A percentile compares a stretch with the other conserved stretches of the same genome.
Conservation (phyloP, 139 green algal species). For the Spirogloea muscicola region DNA sequence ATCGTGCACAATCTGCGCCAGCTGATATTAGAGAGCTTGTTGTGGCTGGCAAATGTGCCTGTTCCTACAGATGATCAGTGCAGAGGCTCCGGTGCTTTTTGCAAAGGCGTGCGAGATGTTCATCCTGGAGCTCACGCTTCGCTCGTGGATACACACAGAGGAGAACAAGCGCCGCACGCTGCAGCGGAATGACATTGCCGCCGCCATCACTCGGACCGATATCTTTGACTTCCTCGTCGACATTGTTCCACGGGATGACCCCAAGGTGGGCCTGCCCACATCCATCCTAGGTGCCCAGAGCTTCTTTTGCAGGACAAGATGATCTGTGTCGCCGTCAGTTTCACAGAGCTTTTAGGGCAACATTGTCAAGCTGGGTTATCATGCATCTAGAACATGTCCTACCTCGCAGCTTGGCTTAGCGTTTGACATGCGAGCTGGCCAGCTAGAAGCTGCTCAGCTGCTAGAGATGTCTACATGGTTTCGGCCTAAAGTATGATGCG, state of each 20-base stretch:
- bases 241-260: slow-evolving; percentile 72
- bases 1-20: background rate
- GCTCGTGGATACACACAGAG: slow-evolving; percentile 89
- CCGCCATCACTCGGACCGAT: slow-evolving; percentile 87
- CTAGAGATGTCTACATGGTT: too few relatives aligned
- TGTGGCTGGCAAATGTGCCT: background rate
- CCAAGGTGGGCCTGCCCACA: too few relatives aligned
- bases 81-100: slow-evolving; percentile 96
- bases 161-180: slow-evolving; percentile 95
- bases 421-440: too few relatives aligned
- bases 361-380: too few relatives aligned
- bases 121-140: slow-evolving; percentile 85
- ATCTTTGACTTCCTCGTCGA: slow-evolving; percentile 97
- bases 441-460: too few relatives aligned
- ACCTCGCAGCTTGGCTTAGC: too few relatives aligned
- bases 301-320: too few relatives aligned
- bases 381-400: too few relatives aligned
- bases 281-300: too few relatives aligned
- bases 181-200: slow-evolving; percentile 90
- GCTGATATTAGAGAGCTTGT: slow-evolving; percentile 38
- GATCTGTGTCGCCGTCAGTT: too few relatives aligned
- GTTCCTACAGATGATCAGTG: slow-evolving; percentile 61
- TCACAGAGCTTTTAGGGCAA: too few relatives aligned
- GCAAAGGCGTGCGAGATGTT: slow-evolving; percentile 98
- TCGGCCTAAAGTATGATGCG: too few relatives aligned